Percentiles rank a stretch among this genome's conserved stretches.
Conservation (phyloP, 768 basidiomycete species). For the Macrolepiota albuminosa region DNA sequence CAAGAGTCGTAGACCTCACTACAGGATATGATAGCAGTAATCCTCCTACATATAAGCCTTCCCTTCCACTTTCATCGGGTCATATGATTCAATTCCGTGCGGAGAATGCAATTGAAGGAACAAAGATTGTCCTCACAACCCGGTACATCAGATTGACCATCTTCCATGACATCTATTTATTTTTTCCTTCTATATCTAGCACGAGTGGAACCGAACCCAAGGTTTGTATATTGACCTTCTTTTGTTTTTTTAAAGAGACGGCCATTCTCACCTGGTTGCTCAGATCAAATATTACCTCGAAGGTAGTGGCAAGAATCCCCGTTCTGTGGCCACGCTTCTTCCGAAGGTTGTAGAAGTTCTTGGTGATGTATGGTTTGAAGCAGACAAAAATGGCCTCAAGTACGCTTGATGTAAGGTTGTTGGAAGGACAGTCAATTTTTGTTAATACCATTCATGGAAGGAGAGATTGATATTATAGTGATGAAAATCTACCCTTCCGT, state of each 20-base stretch:
- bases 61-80: conserved; percentile 67
- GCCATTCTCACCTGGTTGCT: conserved; percentile 11
- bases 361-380: conserved; percentile 65
- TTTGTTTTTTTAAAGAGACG: not conserved
- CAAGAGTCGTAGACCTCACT: conserved; percentile 71
- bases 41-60: conserved; percentile 57
- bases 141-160: conserved; percentile 37
- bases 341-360: conserved; percentile 55
- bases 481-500: conserved; percentile 27
- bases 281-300: conserved; percentile 90
- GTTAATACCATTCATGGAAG: not conserved
- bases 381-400: conserved; percentile 31
- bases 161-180: not conserved
- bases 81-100: conserved; percentile 85
- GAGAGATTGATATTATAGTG: not conserved
- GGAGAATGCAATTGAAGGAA: conserved; percentile 31
- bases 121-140: conserved; percentile 62
- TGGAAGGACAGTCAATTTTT: not conserved
- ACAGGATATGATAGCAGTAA: conserved; percentile 73
- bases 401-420: conserved; percentile 1
- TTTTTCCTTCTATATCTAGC: conserved; percentile 21
- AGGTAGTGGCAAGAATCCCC: conserved; percentile 55
- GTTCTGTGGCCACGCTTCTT: conserved; percentile 46
- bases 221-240: conserved; percentile 23
- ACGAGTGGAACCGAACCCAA: conserved; percentile 92